Evolutionary conservation across 2,329 filamentous ascomycete species (phyloP).

Genomic region (Sphaerulina populicola): DNA sequence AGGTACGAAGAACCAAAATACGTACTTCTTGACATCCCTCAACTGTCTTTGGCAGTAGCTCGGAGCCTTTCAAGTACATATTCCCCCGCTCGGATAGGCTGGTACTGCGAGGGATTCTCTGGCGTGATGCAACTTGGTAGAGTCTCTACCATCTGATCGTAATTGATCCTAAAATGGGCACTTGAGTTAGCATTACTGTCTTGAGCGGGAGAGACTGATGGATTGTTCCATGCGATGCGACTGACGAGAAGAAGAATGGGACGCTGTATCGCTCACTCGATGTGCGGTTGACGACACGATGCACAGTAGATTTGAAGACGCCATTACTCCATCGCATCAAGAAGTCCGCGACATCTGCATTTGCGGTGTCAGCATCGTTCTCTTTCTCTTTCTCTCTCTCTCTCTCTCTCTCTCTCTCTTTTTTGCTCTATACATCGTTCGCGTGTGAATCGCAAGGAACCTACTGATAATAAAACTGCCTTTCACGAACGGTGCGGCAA

Average conservation of each 20-base stretch:
- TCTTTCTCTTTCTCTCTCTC: background rate
- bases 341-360: constrained; percentile 45
- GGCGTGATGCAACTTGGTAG: constrained; percentile 34
- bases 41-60: constrained; percentile 10
- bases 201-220: constrained; percentile 29
- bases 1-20: no score
- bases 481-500: constrained; percentile 38
- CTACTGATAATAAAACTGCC: constrained; percentile 41
- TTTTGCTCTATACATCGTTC: no score
- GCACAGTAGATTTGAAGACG: constrained; percentile 39
- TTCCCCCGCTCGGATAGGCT: constrained; percentile 33
- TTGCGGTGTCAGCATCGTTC: constrained; percentile 20
- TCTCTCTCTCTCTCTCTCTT: background rate
- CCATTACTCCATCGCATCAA: constrained; percentile 43
- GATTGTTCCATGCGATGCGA: constrained; percentile 27
- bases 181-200: background rate
- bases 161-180: background rate
- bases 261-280: constrained; percentile 36
- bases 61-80: constrained; percentile 34
- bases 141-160: constrained; percentile 20
- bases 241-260: constrained; percentile 43
- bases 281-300: constrained; percentile 41
- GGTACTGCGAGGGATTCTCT: constrained; percentile 28
- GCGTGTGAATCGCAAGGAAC: background rate
- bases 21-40: background rate